A percentile compares a stretch with the other conserved stretches of the same genome.
Conservation (phyloP, 805 yeast genomes). For the Candida namnaoensis region DNA sequence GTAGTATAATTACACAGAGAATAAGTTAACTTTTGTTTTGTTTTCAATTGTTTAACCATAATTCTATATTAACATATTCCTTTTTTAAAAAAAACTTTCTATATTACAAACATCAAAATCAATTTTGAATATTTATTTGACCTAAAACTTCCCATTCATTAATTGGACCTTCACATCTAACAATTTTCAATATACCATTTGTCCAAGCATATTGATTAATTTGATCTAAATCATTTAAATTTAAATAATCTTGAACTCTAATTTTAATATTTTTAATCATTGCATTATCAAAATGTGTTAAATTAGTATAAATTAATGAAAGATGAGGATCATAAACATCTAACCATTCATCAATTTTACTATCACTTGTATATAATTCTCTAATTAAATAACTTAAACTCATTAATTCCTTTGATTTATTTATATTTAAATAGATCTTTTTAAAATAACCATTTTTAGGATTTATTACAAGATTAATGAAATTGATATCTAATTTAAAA, state of each 20-base stretch:
- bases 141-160: conserved; percentile 64
- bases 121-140: conserved; percentile 6
- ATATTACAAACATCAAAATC: too few relatives aligned
- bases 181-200: conserved; percentile 52
- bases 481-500: conserved; percentile 3
- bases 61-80: too few relatives aligned
- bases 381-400: conserved; percentile 39
- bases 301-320: conserved; percentile 58
- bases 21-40: too few relatives aligned
- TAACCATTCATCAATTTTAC: conserved; percentile 20
- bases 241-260: conserved; percentile 57
- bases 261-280: conserved; percentile 53
- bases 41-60: too few relatives aligned
- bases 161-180: conserved; percentile 64
- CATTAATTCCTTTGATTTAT: conserved; percentile 14
- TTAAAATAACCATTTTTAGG: conserved; percentile 13
- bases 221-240: conserved; percentile 16
- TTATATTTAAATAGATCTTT: conserved; percentile 12
- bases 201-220: conserved; percentile 42
- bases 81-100: too few relatives aligned
- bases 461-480: conserved; percentile 9
- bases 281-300: conserved; percentile 61
- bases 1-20: too few relatives aligned
- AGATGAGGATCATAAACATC: conserved; percentile 56
- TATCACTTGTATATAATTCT: conserved; percentile 45